Evolutionary conservation across 768 basidiomycete genomes (phyloP).

Genomic region (Postia placenta): DNA sequence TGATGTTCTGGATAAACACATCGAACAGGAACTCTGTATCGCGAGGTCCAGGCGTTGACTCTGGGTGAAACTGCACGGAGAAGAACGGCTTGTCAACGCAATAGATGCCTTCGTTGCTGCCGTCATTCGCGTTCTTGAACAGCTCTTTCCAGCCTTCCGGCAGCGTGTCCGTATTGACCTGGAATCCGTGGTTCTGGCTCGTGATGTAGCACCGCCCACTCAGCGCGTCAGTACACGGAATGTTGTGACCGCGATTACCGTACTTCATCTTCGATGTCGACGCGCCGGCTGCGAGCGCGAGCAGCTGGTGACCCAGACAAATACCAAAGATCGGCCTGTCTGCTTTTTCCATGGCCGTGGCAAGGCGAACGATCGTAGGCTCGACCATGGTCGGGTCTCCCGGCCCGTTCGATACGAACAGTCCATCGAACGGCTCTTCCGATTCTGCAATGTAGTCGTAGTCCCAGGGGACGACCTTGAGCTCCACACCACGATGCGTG

Average conservation of each 20-base stretch:
- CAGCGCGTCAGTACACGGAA: conserved; percentile 91
- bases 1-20: conserved; percentile 87
- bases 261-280: conserved; percentile 99
- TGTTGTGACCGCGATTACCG: conserved; percentile 98
- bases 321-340: conserved; percentile 95
- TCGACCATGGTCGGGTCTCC: conserved; percentile 89
- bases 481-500: conserved; percentile 82
- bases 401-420: conserved; percentile 97
- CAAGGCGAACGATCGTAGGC: conserved; percentile 62
- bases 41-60: conserved; percentile 92
- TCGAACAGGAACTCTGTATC: conserved; percentile 99
- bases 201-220: conserved; percentile 99
- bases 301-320: conserved; percentile 95
- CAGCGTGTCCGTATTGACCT: conserved; percentile 80
- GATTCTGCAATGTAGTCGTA: conserved; percentile 70
- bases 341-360: conserved; percentile 60
- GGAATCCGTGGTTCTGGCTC: conserved; percentile 97
- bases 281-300: conserved; percentile 92
- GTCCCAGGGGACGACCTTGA: conserved; percentile 98
- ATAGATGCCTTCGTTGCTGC: conserved; percentile 96
- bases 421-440: conserved; percentile 88
- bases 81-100: conserved; percentile 92
- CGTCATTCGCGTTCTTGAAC: conserved; percentile 95
- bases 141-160: conserved; percentile 87
- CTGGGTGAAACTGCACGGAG: conserved; percentile 99